Evolutionary conservation across 2,329 filamentous ascomycete genomes (phyloP).

Genomic region (Zarea fungicola): DNA sequence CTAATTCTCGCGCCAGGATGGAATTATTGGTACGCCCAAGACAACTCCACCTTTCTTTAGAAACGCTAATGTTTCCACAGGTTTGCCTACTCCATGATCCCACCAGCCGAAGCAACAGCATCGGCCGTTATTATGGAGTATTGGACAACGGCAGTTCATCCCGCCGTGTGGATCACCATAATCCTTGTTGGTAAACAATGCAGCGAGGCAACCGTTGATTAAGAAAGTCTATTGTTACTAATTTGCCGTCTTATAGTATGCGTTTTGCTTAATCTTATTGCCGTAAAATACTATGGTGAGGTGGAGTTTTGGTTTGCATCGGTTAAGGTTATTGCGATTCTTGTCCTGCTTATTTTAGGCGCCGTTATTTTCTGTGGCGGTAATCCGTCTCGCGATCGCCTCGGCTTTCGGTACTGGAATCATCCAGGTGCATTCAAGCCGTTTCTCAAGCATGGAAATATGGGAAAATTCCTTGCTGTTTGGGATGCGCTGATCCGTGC

Average conservation of each 20-base stretch:
- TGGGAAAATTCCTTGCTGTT: conserved; percentile 66
- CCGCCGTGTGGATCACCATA: conserved; percentile 37
- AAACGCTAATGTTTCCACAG: background rate
- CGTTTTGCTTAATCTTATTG: conserved; percentile 27
- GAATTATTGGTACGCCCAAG: conserved; percentile 30
- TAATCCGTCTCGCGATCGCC: conserved; percentile 61
- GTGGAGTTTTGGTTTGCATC: conserved; percentile 45
- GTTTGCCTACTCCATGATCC: conserved; percentile 14
- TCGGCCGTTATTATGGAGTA: conserved; percentile 30
- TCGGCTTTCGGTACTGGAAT: conserved; percentile 60
- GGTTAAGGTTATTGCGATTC: conserved; percentile 29
- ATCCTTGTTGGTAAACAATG: conserved; percentile 23
- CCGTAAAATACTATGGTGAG: conserved; percentile 25
- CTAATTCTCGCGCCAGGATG: conserved; percentile 22
- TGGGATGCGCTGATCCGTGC: conserved; percentile 63
- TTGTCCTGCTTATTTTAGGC: conserved; percentile 56
- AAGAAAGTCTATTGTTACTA: background rate
- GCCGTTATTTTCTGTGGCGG: conserved; percentile 66
- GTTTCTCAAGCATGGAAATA: conserved; percentile 51
- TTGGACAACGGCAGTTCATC: conserved; percentile 28
- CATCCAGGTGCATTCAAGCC: conserved; percentile 62
- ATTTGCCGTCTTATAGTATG: conserved; percentile 9
- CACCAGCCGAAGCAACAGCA: conserved; percentile 26
- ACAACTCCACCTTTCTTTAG: background rate
- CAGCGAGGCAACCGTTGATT: background rate